Percentiles rank a stretch among this genome's conserved stretches.
Conservation (phyloP, 1,284 basidiomycete genomes). For the Ustilago bromivora region DNA sequence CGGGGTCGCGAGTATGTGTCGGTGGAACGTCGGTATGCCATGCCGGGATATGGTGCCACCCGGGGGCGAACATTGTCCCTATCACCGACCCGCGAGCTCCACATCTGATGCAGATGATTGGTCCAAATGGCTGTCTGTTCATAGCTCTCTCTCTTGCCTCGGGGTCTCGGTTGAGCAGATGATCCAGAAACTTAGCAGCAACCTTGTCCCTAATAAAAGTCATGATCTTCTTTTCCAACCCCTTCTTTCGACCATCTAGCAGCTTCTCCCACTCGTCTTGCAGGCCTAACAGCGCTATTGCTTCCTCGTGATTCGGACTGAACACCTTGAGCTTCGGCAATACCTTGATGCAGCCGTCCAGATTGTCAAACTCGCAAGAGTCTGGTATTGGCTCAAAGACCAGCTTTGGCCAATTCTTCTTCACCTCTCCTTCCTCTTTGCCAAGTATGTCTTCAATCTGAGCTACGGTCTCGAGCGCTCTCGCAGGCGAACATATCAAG, state of each 20-base stretch:
- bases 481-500: slow-evolving; percentile 84
- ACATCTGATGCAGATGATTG: slow-evolving; percentile 54
- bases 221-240: slow-evolving; percentile 7
- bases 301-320: slow-evolving; percentile 73
- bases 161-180: background rate
- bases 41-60: slow-evolving; percentile 36
- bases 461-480: slow-evolving; percentile 78
- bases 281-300: slow-evolving; percentile 68
- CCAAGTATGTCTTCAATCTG: slow-evolving; percentile 74
- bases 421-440: slow-evolving; percentile 69
- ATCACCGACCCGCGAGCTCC: slow-evolving; percentile 55
- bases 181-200: slow-evolving; percentile 21
- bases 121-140: slow-evolving; percentile 13
- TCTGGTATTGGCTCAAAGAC: slow-evolving; percentile 88
- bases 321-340: slow-evolving; percentile 77
- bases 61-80: slow-evolving; percentile 16
- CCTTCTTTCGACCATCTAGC: background rate
- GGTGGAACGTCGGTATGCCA: slow-evolving; percentile 34
- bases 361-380: slow-evolving; percentile 73
- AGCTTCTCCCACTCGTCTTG: slow-evolving; percentile 27
- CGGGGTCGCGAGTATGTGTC: background rate
- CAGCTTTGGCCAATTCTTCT: slow-evolving; percentile 73
- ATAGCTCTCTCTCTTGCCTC: background rate
- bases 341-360: slow-evolving; percentile 77
- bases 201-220: slow-evolving; percentile 29